Percentiles rank a stretch among this genome's conserved stretches.
Conservation (phyloP, 2,329 filamentous ascomycete genomes). For the Talaromyces piceae region DNA sequence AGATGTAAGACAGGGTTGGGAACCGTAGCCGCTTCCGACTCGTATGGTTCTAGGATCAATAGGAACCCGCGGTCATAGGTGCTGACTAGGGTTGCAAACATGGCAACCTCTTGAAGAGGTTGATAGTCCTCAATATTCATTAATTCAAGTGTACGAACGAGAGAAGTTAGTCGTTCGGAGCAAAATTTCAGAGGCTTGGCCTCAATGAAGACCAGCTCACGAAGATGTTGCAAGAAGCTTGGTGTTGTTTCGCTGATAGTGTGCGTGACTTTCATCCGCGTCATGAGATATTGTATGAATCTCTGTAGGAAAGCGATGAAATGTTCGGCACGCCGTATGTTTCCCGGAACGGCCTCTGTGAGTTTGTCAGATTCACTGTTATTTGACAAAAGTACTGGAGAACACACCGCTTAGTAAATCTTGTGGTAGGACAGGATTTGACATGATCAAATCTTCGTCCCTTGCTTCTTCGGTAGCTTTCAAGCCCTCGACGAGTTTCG, state of each 20-base stretch:
- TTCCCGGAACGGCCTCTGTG: constrained; percentile 82
- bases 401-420: constrained; percentile 65
- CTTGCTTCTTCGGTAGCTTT: constrained; percentile 80
- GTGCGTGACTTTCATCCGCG: constrained; percentile 94
- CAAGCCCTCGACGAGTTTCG: constrained; percentile 87
- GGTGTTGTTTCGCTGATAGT: constrained; percentile 95
- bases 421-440: constrained; percentile 87
- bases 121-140: constrained; percentile 98
- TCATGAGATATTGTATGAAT: constrained; percentile 97
- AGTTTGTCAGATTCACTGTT: neutral
- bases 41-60: constrained; percentile 93
- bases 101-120: constrained; percentile 92
- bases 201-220: constrained; percentile 95
- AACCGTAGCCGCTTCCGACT: constrained; percentile 90
- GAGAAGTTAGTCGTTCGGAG: constrained; percentile 84
- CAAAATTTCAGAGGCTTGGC: constrained; percentile 90
- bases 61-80: constrained; percentile 97
- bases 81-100: constrained; percentile 89
- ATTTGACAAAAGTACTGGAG: neutral
- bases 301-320: constrained; percentile 91
- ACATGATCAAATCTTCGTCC: constrained; percentile 93
- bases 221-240: constrained; percentile 86
- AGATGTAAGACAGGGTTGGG: constrained; percentile 97
- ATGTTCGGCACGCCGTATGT: constrained; percentile 91
- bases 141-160: constrained; percentile 89